These are phyloP conservation scores for Sphaceloma murrayae DNA, from an alignment of 2,329 filamentous ascomycete genomes.

Conservation along the genomic window DNA sequence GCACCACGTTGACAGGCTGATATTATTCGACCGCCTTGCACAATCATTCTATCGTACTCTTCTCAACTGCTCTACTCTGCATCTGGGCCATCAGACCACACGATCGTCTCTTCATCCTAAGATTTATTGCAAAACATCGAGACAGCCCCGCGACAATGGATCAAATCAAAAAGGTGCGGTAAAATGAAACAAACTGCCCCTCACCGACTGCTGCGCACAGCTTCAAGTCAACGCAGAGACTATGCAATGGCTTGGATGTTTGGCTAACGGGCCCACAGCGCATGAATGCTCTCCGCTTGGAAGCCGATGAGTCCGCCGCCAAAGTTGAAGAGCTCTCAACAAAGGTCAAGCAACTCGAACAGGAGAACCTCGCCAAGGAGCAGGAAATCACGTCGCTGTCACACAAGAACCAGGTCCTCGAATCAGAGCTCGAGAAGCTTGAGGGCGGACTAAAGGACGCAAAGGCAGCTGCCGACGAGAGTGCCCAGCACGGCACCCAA, in stretches of 20 bases:
- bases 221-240: not conserved
- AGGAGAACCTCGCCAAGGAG: constrained; percentile 93
- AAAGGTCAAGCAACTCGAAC: constrained; percentile 76
- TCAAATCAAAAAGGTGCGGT: constrained; percentile 35
- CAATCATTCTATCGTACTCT: not conserved
- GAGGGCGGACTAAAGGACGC: constrained; percentile 73
- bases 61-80: not conserved
- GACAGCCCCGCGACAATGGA: constrained; percentile 30
- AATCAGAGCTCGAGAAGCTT: constrained; percentile 85
- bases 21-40: constrained; percentile 7
- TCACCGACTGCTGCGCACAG: constrained; percentile 25
- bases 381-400: constrained; percentile 94
- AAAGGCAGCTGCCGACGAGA: constrained; percentile 78
- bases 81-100: no score
- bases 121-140: not conserved
- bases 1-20: constrained; percentile 15
- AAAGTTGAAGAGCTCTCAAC: constrained; percentile 79
- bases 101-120: no score
- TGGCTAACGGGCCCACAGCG: constrained; percentile 48
- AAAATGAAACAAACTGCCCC: constrained; percentile 22
- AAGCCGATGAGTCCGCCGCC: constrained; percentile 74
- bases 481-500: constrained; percentile 71
- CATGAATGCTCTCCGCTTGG: constrained; percentile 88
- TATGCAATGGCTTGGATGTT: not conserved
- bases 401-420: constrained; percentile 90